Conservation (phyloP, 768 basidiomycete species). For the Boletus insuetus region DNA sequence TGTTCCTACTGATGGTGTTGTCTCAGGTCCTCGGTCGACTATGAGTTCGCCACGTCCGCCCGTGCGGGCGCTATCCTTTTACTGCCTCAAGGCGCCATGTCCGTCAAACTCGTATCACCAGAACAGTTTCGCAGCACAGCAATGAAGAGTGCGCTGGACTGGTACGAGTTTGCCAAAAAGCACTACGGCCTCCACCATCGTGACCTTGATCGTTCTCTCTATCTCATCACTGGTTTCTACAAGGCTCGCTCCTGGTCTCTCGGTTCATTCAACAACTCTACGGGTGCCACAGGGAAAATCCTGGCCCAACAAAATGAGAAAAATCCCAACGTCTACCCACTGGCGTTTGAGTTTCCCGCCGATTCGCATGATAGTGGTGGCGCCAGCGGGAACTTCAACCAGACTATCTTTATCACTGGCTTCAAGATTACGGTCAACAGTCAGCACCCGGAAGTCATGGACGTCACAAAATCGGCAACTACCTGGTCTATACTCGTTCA, state of each 20-base stretch:
- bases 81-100: background rate
- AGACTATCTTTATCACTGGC: background rate
- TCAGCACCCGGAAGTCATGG: background rate
- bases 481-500: background rate
- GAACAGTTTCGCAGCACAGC: background rate
- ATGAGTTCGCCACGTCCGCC: background rate
- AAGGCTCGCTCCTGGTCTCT: slow-evolving; percentile 1
- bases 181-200: background rate
- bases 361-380: background rate
- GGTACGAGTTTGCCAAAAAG: background rate
- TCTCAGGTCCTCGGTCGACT: background rate
- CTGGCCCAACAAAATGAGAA: background rate
- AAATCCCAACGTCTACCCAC: background rate
- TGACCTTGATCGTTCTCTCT: background rate
- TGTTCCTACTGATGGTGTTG: background rate
- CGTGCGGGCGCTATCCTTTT: background rate
- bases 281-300: background rate
- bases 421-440: background rate
- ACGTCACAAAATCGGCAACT: background rate
- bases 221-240: slow-evolving; percentile 1
- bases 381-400: background rate
- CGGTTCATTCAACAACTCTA: background rate
- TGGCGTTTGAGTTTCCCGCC: background rate
- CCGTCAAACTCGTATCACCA: background rate
- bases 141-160: background rate